Evolutionary conservation across 2,329 filamentous ascomycete species (phyloP).

Genomic region (Paecilomyces formosus): DNA sequence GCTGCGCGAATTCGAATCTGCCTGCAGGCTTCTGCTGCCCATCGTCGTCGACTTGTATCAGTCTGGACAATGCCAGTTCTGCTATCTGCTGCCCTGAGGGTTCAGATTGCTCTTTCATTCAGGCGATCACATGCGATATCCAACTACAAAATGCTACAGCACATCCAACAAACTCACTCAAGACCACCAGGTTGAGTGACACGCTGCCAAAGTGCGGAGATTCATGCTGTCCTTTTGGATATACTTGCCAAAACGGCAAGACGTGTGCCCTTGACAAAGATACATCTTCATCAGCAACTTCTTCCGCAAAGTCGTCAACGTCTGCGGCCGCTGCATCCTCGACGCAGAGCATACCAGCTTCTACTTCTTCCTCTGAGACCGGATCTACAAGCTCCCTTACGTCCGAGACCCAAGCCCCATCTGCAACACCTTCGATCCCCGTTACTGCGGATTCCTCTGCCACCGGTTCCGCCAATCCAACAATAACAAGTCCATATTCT

Average conservation of each 20-base stretch:
- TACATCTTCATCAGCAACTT: conserved; percentile 12
- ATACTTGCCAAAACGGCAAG: conserved; percentile 29
- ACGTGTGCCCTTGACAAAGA: conserved; percentile 20
- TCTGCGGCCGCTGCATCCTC: conserved; percentile 9
- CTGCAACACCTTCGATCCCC: conserved; percentile 8
- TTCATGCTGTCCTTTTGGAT: conserved; percentile 42
- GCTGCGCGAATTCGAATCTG: conserved; percentile 29
- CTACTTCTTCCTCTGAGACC: conserved; percentile 7
- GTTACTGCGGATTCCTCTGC: conserved; percentile 5
- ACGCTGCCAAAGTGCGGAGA: conserved; percentile 34
- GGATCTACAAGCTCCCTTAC: too few species aligned
- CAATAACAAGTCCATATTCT: conserved; percentile 13
- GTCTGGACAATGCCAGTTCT: conserved; percentile 33
- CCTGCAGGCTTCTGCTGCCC: conserved; percentile 39
- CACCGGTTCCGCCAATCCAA: conserved; percentile 7
- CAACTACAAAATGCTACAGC: conserved; percentile 32
- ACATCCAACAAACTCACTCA: conserved; percentile 29
- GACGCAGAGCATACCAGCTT: conserved; percentile 10
- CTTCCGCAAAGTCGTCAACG: conserved; percentile 7
- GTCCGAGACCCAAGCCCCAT: conserved; percentile 2
- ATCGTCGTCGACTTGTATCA: conserved; percentile 31
- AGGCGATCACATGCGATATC: conserved; percentile 37
- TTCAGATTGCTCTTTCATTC: conserved; percentile 32
- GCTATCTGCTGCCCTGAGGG: conserved; percentile 42
- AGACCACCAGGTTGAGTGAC: conserved; percentile 35